phyloP scores from a whole-genome alignment of 306 rosid species.

The Parietaria judaica region DNA sequence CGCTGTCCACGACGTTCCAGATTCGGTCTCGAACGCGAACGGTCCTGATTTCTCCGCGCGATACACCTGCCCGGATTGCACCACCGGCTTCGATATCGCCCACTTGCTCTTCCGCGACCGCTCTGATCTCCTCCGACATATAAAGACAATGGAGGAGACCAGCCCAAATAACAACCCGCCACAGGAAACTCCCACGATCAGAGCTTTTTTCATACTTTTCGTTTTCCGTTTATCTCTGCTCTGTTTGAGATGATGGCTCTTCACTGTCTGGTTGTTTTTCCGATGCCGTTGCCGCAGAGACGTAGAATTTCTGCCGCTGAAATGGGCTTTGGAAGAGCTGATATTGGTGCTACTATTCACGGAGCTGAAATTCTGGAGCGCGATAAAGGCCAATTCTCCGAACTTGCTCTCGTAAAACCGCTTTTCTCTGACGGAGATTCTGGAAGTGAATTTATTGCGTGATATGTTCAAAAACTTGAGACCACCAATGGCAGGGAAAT shows the following conservation, averaged over 20 bases:
- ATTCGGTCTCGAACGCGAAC: constrained; percentile 77
- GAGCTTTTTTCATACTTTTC: constrained; percentile 8
- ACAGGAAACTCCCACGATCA: constrained; percentile 25
- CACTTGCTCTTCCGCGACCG: constrained; percentile 50
- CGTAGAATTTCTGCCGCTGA: constrained; percentile 11
- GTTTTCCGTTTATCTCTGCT: constrained; percentile 20
- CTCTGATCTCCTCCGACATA: constrained; percentile 33
- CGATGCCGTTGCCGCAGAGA: neutral
- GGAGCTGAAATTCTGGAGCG: constrained; percentile 36
- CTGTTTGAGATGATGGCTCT: neutral
- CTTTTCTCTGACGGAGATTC: constrained; percentile 5
- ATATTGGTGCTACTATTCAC: constrained; percentile 7
- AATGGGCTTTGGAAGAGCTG: constrained; percentile 19
- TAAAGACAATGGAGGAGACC: constrained; percentile 15
- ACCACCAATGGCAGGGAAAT: constrained; percentile 53
- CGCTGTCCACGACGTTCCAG: constrained; percentile 86
- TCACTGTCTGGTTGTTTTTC: neutral
- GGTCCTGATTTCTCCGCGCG: constrained; percentile 86
- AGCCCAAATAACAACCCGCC: constrained; percentile 20
- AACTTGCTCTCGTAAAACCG: constrained; percentile 28
- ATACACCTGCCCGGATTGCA: constrained; percentile 21
- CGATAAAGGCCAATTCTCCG: constrained; percentile 48
- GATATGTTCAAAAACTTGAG: constrained; percentile 62
- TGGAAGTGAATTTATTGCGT: constrained; percentile 41
- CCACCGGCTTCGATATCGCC: constrained; percentile 82